Conservation (phyloP, 2,329 filamentous ascomycete genomes). For the Aspergillus transmontanensis region DNA sequence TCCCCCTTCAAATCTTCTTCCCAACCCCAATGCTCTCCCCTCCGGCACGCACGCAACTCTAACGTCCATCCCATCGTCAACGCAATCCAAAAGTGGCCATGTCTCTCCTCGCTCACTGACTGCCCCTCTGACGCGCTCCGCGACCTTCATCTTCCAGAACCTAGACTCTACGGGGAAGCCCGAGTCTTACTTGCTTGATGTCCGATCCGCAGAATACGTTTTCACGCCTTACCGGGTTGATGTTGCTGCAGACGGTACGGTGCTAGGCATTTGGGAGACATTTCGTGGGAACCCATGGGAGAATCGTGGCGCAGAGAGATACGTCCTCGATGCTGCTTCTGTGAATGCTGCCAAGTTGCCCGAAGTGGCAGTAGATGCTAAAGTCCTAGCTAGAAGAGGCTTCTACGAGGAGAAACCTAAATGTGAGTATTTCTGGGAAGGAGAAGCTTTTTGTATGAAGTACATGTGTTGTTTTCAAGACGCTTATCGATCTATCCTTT, state of each 20-base stretch:
- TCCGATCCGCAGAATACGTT: conserved; percentile 72
- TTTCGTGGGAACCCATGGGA: conserved; percentile 88
- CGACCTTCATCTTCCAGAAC: conserved; percentile 75
- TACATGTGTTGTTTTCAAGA: not conserved
- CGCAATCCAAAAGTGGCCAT: conserved; percentile 29
- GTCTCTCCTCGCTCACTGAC: conserved; percentile 53
- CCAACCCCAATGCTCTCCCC: conserved; percentile 45
- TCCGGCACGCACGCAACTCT: conserved; percentile 57
- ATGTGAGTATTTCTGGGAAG: conserved; percentile 59
- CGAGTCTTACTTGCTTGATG: conserved; percentile 75
- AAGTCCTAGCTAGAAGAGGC: conserved; percentile 64
- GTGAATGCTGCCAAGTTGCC: conserved; percentile 17
- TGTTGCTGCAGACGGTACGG: conserved; percentile 45
- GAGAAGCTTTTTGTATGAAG: not conserved
- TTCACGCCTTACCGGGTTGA: conserved; percentile 85
- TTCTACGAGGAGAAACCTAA: conserved; percentile 76
- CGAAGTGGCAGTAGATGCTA: conserved; percentile 61
- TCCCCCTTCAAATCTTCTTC: conserved; percentile 45
- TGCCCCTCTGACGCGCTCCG: conserved; percentile 67
- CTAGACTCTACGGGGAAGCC: conserved; percentile 50
- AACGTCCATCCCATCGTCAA: conserved; percentile 41
- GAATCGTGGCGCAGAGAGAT: conserved; percentile 67
- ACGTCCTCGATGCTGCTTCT: conserved; percentile 33
- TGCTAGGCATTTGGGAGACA: conserved; percentile 76
- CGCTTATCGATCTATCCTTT: conserved; percentile 9